Percentiles rank a stretch among this genome's conserved stretches.
Conservation (phyloP, 179 eudicot species). For the Silene noctiflora region DNA sequence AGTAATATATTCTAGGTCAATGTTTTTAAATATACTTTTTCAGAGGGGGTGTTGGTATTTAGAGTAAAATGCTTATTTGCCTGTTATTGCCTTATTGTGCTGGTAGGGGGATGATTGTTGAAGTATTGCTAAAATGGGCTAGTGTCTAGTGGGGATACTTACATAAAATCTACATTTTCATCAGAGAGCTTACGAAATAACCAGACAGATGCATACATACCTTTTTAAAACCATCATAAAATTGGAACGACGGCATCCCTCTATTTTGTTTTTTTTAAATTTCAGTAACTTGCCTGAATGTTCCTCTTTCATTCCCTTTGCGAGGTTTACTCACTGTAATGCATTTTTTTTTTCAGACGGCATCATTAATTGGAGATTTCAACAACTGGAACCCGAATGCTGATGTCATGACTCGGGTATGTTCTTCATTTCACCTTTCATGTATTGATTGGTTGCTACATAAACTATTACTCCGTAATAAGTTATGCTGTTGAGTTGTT, state of each 20-base stretch:
- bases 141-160: neutral
- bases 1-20: neutral
- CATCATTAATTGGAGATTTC: slow-evolving; percentile 93
- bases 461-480: neutral
- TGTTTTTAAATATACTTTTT: neutral
- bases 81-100: neutral
- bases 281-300: neutral
- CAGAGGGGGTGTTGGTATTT: neutral
- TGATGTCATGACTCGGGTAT: slow-evolving; percentile 81
- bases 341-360: slow-evolving; percentile 46
- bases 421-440: slow-evolving; percentile 19
- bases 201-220: neutral
- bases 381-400: slow-evolving; percentile 95
- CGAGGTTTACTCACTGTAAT: neutral
- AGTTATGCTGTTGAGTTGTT: slow-evolving; percentile 15
- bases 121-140: no score
- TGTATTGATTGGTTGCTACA: neutral
- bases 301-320: neutral
- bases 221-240: neutral
- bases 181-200: neutral
- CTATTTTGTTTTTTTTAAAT: neutral
- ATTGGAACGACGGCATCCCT: neutral
- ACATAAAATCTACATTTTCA: neutral
- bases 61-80: neutral
- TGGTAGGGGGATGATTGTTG: no score